Conservation (phyloP, 2,329 filamentous ascomycete genomes). For the Hypomyces rosellus region DNA sequence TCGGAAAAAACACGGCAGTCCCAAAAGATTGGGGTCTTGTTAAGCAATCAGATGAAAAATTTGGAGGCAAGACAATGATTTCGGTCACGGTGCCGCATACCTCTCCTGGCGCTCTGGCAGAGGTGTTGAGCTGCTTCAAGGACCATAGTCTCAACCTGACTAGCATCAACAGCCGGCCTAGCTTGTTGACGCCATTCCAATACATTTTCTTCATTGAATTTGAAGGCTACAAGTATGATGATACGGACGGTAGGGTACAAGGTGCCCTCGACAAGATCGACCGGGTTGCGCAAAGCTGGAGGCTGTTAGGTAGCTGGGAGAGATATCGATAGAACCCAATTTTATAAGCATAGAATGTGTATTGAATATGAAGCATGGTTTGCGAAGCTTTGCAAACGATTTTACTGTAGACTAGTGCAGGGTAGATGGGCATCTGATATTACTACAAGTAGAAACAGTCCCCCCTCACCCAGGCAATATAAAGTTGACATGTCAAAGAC, state of each 20-base stretch:
- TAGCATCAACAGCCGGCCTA: conserved; percentile 82
- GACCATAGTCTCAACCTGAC: conserved; percentile 71
- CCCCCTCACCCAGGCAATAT: too few relatives aligned
- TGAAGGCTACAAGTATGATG: conserved; percentile 50
- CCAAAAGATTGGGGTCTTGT: conserved; percentile 21
- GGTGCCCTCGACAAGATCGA: conserved; percentile 53
- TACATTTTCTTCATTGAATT: conserved; percentile 97
- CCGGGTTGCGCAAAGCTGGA: conserved; percentile 52
- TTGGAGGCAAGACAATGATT: conserved; percentile 62
- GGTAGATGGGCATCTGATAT: too few relatives aligned
- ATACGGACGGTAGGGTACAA: conserved; percentile 52
- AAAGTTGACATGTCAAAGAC: too few relatives aligned
- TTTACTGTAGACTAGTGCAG: too few relatives aligned
- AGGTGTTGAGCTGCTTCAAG: conserved; percentile 74
- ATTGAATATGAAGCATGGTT: not conserved
- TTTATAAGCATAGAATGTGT: not conserved
- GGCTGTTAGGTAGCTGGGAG: conserved; percentile 66
- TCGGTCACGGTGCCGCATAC: conserved; percentile 77
- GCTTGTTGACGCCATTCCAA: conserved; percentile 68
- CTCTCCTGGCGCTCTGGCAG: conserved; percentile 73
- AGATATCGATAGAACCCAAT: conserved; percentile 23
- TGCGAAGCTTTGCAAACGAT: too few relatives aligned
- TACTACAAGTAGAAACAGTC: too few relatives aligned
- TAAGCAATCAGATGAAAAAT: conserved; percentile 19
- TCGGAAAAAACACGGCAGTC: conserved; percentile 35